Base-by-base conservation (phyloP, 345 rosid species). In the Arabidopsis suecica region DNA sequence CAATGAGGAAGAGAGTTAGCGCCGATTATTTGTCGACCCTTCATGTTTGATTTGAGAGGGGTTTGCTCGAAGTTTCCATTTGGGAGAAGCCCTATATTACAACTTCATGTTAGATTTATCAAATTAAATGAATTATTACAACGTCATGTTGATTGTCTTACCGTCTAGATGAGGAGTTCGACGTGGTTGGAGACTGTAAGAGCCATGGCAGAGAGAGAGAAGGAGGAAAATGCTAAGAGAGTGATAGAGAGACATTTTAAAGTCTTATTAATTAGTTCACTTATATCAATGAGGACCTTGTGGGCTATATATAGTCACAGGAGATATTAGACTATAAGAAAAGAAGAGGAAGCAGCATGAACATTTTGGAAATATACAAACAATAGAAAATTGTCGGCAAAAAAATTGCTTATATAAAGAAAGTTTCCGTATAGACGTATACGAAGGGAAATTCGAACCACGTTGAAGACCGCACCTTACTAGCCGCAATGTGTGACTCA, bases 1-100 rank as follows among this genome's bases (percentile, higher is more conserved):
- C 98, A 93, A 13, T 78, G 78, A 9, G 96, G 96, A 11, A 93
- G 97, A 25, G 98, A 91, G 83, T 88, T 42, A 54, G 80, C 78
- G 25, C 98, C 97, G 3, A 85, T 42, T 34, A 93, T 88, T 58
- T 86, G 85, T 51, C 89, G 85, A 40, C 90, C 86, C 53, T 86
- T 87, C 41, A 93, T 89, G 65, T 81, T 80, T 42, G 86, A 69
- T 56, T 85, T 84, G 40, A 79, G 78, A 14, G 98, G 98, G 36
- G 66, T 65, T 45, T 71, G 63, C 48, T 89, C 94, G 38, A 93
- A 93, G 85, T 88, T 60, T 9, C 98, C 98, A 77, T 93, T 93
- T 34, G 77, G 79, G 7, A 93, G 65, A 36, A 88, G 76, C 11
- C 84, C 98, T 93, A 82, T 2, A 51, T 53, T 63, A 63, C 37